Conservation (phyloP, 306 rosid species). For the Malus domestica region DNA sequence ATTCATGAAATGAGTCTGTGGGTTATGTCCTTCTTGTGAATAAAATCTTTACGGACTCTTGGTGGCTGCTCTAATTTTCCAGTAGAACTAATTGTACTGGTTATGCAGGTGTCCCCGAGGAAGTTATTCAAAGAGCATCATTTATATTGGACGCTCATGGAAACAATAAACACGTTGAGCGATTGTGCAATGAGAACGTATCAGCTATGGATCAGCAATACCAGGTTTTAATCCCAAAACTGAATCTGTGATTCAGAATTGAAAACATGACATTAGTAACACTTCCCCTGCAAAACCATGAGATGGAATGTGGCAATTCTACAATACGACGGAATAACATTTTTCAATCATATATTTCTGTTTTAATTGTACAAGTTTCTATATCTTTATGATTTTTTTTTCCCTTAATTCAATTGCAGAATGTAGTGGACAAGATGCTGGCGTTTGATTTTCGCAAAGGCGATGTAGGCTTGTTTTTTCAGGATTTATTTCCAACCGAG, state of each 20-base stretch:
- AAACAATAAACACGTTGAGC: slow-evolving; percentile 45
- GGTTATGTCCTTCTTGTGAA: background rate
- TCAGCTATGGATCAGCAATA: slow-evolving; percentile 53
- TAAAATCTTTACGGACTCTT: background rate
- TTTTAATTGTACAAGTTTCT: background rate
- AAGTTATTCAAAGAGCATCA: slow-evolving; percentile 73
- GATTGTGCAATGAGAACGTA: slow-evolving; percentile 52
- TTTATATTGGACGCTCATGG: slow-evolving; percentile 58
- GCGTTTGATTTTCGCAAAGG: slow-evolving; percentile 55
- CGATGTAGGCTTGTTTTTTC: slow-evolving; percentile 53
- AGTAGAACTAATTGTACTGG: background rate
- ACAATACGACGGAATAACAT: background rate
- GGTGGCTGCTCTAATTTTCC: background rate
- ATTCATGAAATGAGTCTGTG: background rate
- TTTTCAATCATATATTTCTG: background rate
- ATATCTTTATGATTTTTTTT: background rate
- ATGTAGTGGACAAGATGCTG: slow-evolving; percentile 60
- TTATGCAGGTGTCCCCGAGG: slow-evolving; percentile 64
- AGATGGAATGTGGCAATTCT: background rate
- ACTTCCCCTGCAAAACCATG: background rate
- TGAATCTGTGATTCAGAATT: background rate
- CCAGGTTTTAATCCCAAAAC: slow-evolving; percentile 44
- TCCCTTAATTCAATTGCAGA: slow-evolving; percentile 36
- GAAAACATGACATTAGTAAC: background rate
- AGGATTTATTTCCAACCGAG: slow-evolving; percentile 44